phyloP scores from a whole-genome alignment of 192 early-diverging fungal genomes.

The Helicostylum pulchrum region DNA sequence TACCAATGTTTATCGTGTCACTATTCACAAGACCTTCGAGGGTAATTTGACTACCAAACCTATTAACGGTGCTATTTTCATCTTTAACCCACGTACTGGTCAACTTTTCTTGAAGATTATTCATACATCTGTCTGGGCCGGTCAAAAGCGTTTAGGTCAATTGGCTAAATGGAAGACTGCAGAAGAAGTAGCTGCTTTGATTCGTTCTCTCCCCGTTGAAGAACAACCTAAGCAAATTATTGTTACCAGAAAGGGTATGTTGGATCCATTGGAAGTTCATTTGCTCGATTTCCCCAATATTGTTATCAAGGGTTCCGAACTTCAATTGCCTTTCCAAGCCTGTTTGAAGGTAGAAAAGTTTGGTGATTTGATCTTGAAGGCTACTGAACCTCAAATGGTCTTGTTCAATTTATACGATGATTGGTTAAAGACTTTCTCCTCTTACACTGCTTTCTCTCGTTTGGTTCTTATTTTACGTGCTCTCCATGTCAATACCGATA shows the following conservation, averaged over 20 bases:
- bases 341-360: slow-evolving; percentile 98
- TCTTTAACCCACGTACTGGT: slow-evolving; percentile 98
- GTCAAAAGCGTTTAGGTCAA: slow-evolving; percentile 98
- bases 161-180: slow-evolving; percentile 99
- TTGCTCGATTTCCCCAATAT: slow-evolving; percentile 98
- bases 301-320: slow-evolving; percentile 96
- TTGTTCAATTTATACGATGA: slow-evolving; percentile 92
- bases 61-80: slow-evolving; percentile 98
- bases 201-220: slow-evolving; percentile 97
- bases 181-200: slow-evolving; percentile 98
- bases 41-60: slow-evolving; percentile 99
- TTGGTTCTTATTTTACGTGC: slow-evolving; percentile 94
- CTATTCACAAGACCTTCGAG: slow-evolving; percentile 99
- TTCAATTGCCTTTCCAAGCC: slow-evolving; percentile 97
- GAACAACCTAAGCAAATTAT: slow-evolving; percentile 99
- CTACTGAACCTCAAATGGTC: slow-evolving; percentile 96
- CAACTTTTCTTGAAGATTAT: slow-evolving; percentile 99
- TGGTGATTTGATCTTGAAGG: slow-evolving; percentile 96
- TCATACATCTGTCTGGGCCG: slow-evolving; percentile 98
- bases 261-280: slow-evolving; percentile 97
- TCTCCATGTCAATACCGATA: slow-evolving; percentile 97
- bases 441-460: slow-evolving; percentile 98
- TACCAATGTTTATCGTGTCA: slow-evolving; percentile 99
- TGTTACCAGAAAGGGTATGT: slow-evolving; percentile 98
- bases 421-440: slow-evolving; percentile 92